Conservation (phyloP, 805 yeast species). For the Candida adriatica region DNA sequence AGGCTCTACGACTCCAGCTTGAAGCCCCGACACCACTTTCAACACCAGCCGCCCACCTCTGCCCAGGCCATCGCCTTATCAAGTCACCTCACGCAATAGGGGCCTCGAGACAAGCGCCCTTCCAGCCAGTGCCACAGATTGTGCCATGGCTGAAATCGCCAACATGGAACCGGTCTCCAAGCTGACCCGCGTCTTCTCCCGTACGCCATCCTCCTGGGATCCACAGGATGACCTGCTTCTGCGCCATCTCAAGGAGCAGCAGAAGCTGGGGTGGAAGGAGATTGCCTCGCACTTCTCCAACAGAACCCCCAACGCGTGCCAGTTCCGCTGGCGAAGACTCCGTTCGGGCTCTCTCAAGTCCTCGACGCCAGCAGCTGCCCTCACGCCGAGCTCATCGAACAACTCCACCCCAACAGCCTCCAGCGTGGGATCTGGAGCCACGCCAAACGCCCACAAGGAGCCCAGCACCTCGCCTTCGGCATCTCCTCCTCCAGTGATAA, state of each 20-base stretch:
- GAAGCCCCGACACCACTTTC: too few species aligned
- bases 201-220: conserved; percentile 64
- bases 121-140: too few species aligned
- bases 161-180: too few species aligned
- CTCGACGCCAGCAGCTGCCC: conserved; percentile 4
- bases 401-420: conserved; percentile 14
- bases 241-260: conserved; percentile 73
- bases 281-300: conserved; percentile 72
- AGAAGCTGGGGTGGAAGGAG: conserved; percentile 85
- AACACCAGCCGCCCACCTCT: too few species aligned
- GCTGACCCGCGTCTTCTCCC: conserved; percentile 21
- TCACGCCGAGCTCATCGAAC: conserved; percentile 9
- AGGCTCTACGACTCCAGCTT: too few species aligned
- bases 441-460: conserved; percentile 9
- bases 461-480: conserved; percentile 11
- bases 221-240: conserved; percentile 67
- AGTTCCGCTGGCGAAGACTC: conserved; percentile 80
- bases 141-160: too few species aligned
- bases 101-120: too few species aligned
- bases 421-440: conserved; percentile 5
- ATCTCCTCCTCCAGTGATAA: conserved; percentile 7
- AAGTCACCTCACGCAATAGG: too few species aligned
- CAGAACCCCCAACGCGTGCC: conserved; percentile 85
- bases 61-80: too few species aligned
- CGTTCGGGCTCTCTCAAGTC: conserved; percentile 35